phyloP scores from a whole-genome alignment of 2,329 filamentous ascomycete species.

The Colletotrichum tanaceti region DNA sequence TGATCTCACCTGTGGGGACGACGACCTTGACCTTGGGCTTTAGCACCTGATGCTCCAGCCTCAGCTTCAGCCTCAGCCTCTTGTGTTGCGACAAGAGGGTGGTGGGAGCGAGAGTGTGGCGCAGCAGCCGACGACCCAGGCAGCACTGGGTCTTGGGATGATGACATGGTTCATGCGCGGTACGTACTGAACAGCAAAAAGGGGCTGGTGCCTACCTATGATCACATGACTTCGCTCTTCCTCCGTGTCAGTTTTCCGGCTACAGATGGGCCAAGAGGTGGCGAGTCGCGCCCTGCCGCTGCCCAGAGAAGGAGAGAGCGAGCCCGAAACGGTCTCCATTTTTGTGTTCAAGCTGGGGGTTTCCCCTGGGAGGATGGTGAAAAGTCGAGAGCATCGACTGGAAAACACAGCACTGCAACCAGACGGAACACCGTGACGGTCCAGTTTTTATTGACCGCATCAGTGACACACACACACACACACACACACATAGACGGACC shows the following conservation, averaged over 20 bases:
- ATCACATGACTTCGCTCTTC: constrained; percentile 53
- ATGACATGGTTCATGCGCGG: not conserved
- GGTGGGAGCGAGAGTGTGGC: not conserved
- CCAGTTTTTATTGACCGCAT: constrained; percentile 8
- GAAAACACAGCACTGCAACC: not conserved
- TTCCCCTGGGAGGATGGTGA: not conserved
- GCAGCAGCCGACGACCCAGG: constrained; percentile 11
- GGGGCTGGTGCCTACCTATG: constrained; percentile 52
- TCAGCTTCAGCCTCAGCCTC: constrained; percentile 36
- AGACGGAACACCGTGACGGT: not conserved
- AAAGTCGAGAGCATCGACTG: not conserved
- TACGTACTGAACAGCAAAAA: not conserved
- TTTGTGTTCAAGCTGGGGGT: not conserved
- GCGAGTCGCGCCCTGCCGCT: constrained; percentile 43
- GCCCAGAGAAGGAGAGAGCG: not conserved
- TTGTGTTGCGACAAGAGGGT: too few species aligned
- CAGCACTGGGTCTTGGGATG: not conserved
- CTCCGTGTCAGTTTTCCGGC: constrained; percentile 46
- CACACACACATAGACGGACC: constrained; percentile 2
- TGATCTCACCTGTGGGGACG: constrained; percentile 39
- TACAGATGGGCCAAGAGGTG: constrained; percentile 38
- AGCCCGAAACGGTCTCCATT: not conserved
- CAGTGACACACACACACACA: not conserved
- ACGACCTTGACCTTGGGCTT: constrained; percentile 16
- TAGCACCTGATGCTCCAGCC: constrained; percentile 38